A percentile compares a stretch with the other conserved stretches of the same genome.
These are phyloP conservation scores for Claviceps lovelessii DNA, from an alignment of 2,329 filamentous ascomycete species.

Conservation along the genomic window DNA sequence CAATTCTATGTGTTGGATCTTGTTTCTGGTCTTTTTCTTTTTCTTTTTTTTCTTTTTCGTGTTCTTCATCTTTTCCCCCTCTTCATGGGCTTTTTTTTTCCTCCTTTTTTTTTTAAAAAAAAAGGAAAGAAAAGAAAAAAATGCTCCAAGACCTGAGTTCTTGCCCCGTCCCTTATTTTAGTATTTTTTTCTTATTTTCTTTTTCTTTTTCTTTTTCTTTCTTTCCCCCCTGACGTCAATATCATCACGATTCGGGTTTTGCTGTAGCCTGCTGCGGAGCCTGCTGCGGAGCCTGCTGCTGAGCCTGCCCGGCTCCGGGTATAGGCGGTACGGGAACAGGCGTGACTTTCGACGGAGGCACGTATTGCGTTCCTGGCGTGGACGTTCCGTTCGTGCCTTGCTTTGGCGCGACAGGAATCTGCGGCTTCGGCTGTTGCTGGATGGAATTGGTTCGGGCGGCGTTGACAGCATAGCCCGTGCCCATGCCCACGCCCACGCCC, in stretches of 20 bases:
- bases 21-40: neutral
- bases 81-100: neutral
- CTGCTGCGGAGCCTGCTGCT: conserved; percentile 5
- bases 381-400: conserved; percentile 22
- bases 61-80: neutral
- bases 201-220: neutral
- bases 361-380: conserved; percentile 17
- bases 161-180: too few species aligned
- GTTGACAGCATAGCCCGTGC: conserved; percentile 17
- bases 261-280: conserved; percentile 8
- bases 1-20: neutral
- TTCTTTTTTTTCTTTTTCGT: neutral
- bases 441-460: conserved; percentile 22
- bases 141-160: too few species aligned
- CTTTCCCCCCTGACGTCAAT: neutral
- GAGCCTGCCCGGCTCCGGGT: conserved; percentile 20
- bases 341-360: conserved; percentile 27
- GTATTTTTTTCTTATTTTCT: neutral
- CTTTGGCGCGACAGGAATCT: conserved; percentile 19
- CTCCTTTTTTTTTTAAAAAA: too few species aligned
- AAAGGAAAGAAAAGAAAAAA: too few species aligned
- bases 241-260: conserved; percentile 1
- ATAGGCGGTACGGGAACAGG: conserved; percentile 30
- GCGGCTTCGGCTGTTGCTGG: conserved; percentile 21
- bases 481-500: neutral